Percentiles rank a stretch among this genome's conserved stretches.
Conservation (phyloP, 2,329 filamentous ascomycete genomes). For the Colletotrichum aenigma region DNA sequence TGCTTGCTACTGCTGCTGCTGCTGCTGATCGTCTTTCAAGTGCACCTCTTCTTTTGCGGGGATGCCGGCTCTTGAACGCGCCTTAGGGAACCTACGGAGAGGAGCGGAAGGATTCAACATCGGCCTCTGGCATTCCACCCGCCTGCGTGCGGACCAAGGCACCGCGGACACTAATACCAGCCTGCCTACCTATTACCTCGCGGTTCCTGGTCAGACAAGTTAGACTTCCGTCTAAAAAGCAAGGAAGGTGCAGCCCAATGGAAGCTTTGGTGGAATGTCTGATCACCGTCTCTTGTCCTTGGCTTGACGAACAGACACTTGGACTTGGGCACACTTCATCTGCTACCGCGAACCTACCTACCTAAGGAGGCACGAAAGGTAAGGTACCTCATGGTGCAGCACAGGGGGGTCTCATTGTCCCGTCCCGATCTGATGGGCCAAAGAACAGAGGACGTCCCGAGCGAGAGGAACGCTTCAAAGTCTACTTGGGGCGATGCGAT, state of each 20-base stretch:
- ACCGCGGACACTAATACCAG: background rate
- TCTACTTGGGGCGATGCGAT: background rate
- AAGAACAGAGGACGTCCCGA: conserved; percentile 4
- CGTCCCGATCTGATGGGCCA: background rate
- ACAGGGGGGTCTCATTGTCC: background rate
- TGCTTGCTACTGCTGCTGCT: background rate
- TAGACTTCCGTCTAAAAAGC: background rate
- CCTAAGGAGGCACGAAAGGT: background rate
- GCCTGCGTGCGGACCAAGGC: background rate
- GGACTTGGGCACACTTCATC: background rate
- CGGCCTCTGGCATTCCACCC: background rate
- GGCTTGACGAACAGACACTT: background rate
- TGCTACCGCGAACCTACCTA: background rate
- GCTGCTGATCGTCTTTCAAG: background rate
- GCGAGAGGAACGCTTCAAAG: conserved; percentile 3
- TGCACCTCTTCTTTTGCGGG: background rate
- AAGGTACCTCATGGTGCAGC: background rate
- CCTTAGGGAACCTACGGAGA: background rate
- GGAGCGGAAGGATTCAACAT: background rate
- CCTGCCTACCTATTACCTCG: background rate
- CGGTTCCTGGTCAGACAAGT: background rate
- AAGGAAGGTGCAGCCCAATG: background rate
- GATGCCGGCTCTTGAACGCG: background rate
- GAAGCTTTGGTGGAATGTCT: conserved; percentile 4
- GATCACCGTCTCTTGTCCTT: background rate